Conservation (phyloP, 1,284 basidiomycete genomes). For the Irpex rosettiformis region DNA sequence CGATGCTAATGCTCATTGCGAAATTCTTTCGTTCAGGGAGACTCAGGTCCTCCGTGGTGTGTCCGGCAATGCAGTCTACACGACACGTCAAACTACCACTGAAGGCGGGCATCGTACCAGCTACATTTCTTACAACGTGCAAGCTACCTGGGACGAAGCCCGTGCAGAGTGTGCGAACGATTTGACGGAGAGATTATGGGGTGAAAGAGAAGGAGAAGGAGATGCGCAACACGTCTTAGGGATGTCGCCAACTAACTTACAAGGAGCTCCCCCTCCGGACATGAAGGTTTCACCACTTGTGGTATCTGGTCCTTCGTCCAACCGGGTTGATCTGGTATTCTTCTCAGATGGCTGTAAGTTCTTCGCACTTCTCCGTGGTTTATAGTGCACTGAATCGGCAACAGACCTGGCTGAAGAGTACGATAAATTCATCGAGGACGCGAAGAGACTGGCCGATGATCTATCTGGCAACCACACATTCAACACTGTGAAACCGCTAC, state of each 20-base stretch:
- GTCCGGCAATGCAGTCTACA: constrained; percentile 7
- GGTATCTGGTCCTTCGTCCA: constrained; percentile 56
- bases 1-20: constrained; percentile 15
- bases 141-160: constrained; percentile 19
- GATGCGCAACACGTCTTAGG: neutral
- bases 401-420: constrained; percentile 61
- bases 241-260: no score
- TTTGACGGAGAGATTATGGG: neutral
- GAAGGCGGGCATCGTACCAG: constrained; percentile 20
- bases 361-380: neutral
- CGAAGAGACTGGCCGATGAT: constrained; percentile 60
- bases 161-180: constrained; percentile 16
- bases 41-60: constrained; percentile 20
- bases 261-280: constrained; percentile 29
- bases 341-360: constrained; percentile 81
- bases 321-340: constrained; percentile 76
- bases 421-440: constrained; percentile 68
- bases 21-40: constrained; percentile 16
- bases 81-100: constrained; percentile 1
- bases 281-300: constrained; percentile 58
- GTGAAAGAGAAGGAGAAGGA: neutral
- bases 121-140: constrained; percentile 17
- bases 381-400: constrained; percentile 1
- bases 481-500: constrained; percentile 67
- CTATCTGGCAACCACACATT: constrained; percentile 76